These are phyloP conservation scores for Mycena indigotica DNA, from an alignment of 768 basidiomycete genomes.

Conservation along the genomic window DNA sequence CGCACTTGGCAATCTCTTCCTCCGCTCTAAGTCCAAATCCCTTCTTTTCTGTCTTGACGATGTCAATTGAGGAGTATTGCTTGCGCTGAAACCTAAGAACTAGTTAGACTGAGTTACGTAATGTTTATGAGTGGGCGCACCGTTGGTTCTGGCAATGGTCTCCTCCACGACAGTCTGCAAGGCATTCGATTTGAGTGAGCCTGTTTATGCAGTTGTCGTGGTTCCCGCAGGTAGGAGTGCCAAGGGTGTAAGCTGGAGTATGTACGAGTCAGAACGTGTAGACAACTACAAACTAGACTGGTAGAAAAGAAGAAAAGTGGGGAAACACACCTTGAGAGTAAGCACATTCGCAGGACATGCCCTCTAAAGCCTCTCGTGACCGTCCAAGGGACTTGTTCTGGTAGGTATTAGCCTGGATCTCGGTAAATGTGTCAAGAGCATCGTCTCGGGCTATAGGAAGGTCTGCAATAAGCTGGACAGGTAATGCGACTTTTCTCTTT, in stretches of 20 bases:
- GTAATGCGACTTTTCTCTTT: conserved; percentile 39
- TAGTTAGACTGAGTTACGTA: conserved; percentile 14
- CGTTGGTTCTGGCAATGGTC: conserved; percentile 89
- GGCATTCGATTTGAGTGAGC: conserved; percentile 94
- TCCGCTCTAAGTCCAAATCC: conserved; percentile 90
- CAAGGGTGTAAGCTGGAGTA: neutral
- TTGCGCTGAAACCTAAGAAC: conserved; percentile 77
- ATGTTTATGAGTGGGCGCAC: conserved; percentile 45
- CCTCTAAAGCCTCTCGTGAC: conserved; percentile 86
- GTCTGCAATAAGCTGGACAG: conserved; percentile 75
- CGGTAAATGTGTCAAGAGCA: conserved; percentile 71
- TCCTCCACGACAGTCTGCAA: conserved; percentile 86
- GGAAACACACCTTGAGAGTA: conserved; percentile 76
- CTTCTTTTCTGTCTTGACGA: conserved; percentile 93
- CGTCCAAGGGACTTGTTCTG: conserved; percentile 86
- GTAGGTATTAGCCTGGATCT: conserved; percentile 80
- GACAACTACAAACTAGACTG: neutral
- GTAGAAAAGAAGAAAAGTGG: conserved; percentile 4
- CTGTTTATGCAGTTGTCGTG: conserved; percentile 95
- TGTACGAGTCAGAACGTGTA: neutral
- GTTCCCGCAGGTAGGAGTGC: conserved; percentile 71
- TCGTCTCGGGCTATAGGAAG: conserved; percentile 76
- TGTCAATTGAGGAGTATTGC: conserved; percentile 83
- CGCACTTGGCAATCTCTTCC: conserved; percentile 64
- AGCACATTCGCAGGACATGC: conserved; percentile 93